Evolutionary conservation across 2,329 filamentous ascomycete species (phyloP).

Genomic region (Samsoniella hepiali): DNA sequence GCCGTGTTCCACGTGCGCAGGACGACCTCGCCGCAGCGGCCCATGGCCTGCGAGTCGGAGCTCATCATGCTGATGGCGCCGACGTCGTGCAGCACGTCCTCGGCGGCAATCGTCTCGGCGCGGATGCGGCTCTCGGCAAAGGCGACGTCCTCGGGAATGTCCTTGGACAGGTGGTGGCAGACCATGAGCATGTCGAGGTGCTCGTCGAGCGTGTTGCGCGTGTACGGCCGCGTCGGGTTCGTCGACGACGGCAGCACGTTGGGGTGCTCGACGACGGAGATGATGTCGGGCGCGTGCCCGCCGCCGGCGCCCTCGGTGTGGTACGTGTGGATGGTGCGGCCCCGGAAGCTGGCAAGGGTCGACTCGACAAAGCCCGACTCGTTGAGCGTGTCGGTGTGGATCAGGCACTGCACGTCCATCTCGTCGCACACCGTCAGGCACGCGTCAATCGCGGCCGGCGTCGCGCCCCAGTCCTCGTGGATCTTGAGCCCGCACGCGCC

Average conservation of each 20-base stretch:
- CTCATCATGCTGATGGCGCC: constrained; percentile 98
- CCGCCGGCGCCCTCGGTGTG: constrained; percentile 95
- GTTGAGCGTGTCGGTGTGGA: constrained; percentile 94
- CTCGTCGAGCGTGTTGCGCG: constrained; percentile 88
- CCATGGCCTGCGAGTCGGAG: constrained; percentile 94
- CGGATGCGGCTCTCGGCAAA: constrained; percentile 94
- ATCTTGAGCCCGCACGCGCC: constrained; percentile 89
- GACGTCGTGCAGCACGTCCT: constrained; percentile 92
- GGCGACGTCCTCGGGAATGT: constrained; percentile 93
- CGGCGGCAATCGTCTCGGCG: constrained; percentile 92
- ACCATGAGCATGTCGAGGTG: constrained; percentile 99
- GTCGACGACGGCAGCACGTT: constrained; percentile 72
- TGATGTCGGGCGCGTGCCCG: constrained; percentile 94
- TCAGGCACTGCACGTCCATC: constrained; percentile 86
- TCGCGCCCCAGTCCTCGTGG: constrained; percentile 94
- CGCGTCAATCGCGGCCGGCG: constrained; percentile 85
- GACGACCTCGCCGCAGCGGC: constrained; percentile 89
- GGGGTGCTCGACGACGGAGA: constrained; percentile 81
- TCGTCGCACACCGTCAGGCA: constrained; percentile 86
- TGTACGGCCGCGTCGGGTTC: constrained; percentile 89
- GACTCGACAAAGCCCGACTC: constrained; percentile 96
- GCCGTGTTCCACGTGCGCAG: constrained; percentile 95
- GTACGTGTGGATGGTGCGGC: constrained; percentile 90
- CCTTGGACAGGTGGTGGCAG: constrained; percentile 87
- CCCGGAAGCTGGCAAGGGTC: constrained; percentile 80